phyloP scores from a whole-genome alignment of 768 basidiomycete species.

The Suillus luteus region DNA sequence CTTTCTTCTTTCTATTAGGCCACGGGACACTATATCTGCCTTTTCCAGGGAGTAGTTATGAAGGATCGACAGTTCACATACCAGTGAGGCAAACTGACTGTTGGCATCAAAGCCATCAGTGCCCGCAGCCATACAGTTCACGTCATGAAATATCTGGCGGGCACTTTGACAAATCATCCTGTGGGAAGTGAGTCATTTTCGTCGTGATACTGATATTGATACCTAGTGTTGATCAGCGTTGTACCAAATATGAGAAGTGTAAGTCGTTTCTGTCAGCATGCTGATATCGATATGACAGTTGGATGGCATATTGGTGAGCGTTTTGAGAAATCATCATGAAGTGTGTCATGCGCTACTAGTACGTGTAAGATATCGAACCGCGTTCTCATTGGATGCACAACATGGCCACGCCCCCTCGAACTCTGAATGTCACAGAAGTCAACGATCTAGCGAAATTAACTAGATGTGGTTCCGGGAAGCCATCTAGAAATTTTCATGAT shows the following conservation, averaged over 20 bases:
- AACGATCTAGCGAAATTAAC: constrained; percentile 27
- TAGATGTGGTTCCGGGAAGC: constrained; percentile 31
- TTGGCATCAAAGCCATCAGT: background rate
- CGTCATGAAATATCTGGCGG: background rate
- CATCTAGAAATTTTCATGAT: constrained; percentile 26
- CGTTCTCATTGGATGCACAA: no score
- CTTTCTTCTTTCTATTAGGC: background rate
- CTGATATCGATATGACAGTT: background rate
- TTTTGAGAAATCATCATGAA: background rate
- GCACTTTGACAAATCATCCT: background rate
- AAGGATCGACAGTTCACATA: background rate
- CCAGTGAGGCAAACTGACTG: background rate
- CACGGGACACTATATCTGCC: background rate
- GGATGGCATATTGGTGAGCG: background rate
- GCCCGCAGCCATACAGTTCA: background rate
- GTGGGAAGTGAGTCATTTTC: background rate
- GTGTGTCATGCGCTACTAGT: no score
- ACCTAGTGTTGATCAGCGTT: background rate
- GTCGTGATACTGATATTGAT: background rate
- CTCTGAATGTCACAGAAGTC: constrained; percentile 40
- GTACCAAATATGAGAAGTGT: background rate
- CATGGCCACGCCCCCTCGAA: constrained; percentile 27
- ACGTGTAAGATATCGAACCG: no score
- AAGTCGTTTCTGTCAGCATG: background rate
- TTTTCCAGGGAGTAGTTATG: background rate